These are phyloP conservation scores for Magnusiomyces suaveolens DNA, from an alignment of 1,139 yeast species.

Conservation along the genomic window DNA sequence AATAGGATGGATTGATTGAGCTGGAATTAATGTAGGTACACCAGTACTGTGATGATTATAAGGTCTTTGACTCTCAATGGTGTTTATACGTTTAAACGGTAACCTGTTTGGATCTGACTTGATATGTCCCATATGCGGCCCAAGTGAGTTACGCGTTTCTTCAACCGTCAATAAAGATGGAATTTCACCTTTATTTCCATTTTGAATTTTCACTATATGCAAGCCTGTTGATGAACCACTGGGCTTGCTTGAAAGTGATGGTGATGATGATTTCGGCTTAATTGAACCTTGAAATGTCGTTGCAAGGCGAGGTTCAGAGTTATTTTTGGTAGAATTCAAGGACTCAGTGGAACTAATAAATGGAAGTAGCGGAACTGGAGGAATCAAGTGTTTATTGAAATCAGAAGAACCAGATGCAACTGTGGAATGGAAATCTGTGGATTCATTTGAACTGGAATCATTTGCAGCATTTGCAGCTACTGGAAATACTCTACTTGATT, in stretches of 20 bases:
- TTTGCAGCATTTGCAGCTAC: background rate
- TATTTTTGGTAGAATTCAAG: background rate
- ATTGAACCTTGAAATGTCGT: background rate
- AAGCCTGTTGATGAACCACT: no score
- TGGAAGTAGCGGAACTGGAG: constrained; percentile 1
- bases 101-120: no score
- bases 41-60: background rate
- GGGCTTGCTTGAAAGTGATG: no score
- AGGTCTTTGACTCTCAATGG: background rate
- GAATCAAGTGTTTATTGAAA: constrained; percentile 2
- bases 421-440: constrained; percentile 1
- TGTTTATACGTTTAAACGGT: no score
- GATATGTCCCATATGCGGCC: no score
- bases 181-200: no score
- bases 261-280: no score
- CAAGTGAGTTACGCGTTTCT: no score
- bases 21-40: background rate
- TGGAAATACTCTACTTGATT: background rate
- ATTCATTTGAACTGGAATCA: background rate
- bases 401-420: background rate
- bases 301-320: background rate
- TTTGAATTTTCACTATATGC: no score
- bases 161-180: no score
- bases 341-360: background rate
- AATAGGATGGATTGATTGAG: background rate